Conservation (phyloP, 306 rosid species). For the Canavalia ensiformis region DNA sequence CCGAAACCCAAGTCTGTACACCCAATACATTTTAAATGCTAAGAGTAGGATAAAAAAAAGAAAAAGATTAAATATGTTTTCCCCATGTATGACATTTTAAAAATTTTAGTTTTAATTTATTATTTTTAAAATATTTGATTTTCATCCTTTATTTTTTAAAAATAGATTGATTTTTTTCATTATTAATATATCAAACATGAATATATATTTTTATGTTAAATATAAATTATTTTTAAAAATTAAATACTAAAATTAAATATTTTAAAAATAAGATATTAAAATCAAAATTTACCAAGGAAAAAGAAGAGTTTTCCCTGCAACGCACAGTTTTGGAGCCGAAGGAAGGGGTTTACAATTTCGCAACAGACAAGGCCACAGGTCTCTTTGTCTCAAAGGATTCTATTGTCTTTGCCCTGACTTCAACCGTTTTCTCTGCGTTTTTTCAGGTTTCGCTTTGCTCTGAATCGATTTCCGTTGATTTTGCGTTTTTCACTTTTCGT, state of each 20-base stretch:
- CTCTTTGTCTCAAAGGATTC: constrained; percentile 21
- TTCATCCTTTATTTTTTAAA: too few species aligned
- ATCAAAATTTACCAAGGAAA: too few species aligned
- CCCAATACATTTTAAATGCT: too few species aligned
- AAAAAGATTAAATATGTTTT: neutral
- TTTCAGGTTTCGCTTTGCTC: neutral
- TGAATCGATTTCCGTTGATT: neutral
- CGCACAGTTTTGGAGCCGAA: constrained; percentile 17
- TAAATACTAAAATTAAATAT: too few species aligned
- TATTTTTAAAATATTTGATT: too few species aligned
- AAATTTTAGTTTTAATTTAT: too few species aligned
- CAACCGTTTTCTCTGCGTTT: constrained; percentile 8
- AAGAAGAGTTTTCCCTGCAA: neutral
- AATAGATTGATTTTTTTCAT: too few species aligned
- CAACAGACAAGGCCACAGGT: neutral
- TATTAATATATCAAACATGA: too few species aligned
- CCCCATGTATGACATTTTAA: too few species aligned
- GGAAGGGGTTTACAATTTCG: constrained; percentile 5
- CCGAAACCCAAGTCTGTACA: neutral
- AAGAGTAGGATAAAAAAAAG: neutral
- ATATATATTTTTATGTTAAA: too few species aligned
- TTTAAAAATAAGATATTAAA: too few species aligned
- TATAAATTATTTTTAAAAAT: too few species aligned
- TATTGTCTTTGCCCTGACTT: constrained; percentile 19
- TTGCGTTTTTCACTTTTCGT: neutral